Percentiles rank a stretch among this genome's conserved stretches.
phyloP scores from a whole-genome alignment of 2,329 filamentous ascomycete species.

The Pseudocercospora vitis region DNA sequence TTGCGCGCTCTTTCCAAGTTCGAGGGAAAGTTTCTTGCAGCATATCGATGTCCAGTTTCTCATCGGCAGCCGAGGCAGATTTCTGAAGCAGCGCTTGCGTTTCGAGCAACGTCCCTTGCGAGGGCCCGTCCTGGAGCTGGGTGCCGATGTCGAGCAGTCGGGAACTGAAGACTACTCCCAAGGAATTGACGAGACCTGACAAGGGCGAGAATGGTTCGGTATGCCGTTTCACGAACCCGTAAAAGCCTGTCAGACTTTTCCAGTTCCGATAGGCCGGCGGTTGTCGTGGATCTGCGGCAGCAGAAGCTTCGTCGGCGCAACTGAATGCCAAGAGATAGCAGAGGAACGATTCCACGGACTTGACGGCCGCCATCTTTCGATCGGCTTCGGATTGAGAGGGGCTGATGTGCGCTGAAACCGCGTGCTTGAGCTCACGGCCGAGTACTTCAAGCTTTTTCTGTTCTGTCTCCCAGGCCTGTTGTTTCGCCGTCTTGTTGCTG shows the following conservation, averaged over 20 bases:
- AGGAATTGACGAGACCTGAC: slow-evolving; percentile 43
- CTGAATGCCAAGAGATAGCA: slow-evolving; percentile 40
- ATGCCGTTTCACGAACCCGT: slow-evolving; percentile 30
- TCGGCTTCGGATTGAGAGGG: slow-evolving; percentile 16
- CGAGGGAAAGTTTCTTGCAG: slow-evolving; percentile 41
- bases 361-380: slow-evolving; percentile 39
- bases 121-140: slow-evolving; percentile 12
- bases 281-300: slow-evolving; percentile 30
- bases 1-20: slow-evolving; percentile 40
- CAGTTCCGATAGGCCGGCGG: slow-evolving; percentile 28
- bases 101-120: slow-evolving; percentile 18
- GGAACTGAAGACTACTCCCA: slow-evolving; percentile 43
- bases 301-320: slow-evolving; percentile 32
- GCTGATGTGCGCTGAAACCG: slow-evolving; percentile 40
- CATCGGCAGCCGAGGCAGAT: slow-evolving; percentile 25
- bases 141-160: slow-evolving; percentile 37
- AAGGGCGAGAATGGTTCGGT: slow-evolving; percentile 37
- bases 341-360: slow-evolving; percentile 48
- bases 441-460: slow-evolving; percentile 44
- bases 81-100: slow-evolving; percentile 23
- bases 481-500: slow-evolving; percentile 33
- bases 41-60: slow-evolving; percentile 38
- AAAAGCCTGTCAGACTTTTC: slow-evolving; percentile 33
- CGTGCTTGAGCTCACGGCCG: slow-evolving; percentile 50
- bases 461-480: slow-evolving; percentile 40